Base-by-base conservation (phyloP, 805 yeast genomes). In the Cyberlindnera mississippiensis region DNA sequence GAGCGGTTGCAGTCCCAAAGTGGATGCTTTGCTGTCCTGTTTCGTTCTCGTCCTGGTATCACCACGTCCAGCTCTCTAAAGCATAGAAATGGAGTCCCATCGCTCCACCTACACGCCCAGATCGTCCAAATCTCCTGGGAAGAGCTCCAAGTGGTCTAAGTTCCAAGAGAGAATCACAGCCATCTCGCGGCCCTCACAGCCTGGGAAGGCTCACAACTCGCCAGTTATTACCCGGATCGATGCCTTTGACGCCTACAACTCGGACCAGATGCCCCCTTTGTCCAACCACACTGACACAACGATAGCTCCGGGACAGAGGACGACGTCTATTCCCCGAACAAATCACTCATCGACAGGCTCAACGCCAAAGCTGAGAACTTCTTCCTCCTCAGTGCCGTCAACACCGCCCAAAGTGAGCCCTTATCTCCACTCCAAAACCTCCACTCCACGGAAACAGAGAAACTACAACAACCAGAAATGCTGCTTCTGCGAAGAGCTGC, bases 401-500 rank as follows among this genome's bases (percentile, higher is more conserved):
- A 41, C 47, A 5, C 50, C 50, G 7, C 50, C 50, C 16, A 41
- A 37, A 26, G 56, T 55, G 16, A 46, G 46, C 10, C 55, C 59
- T 10, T 56, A 41, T 29, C 19, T 38, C 3, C 44, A 46, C 19
- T 44, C 56, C 2, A 43, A 38, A 32, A 31, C 45, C 5, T 17
- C 52, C 2, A 46, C 51, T 6, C 42, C 53, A 2, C 38, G 50
- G 17, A 46, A 44, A 13, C 39, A 46, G n/a, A 54, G 45, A 30
- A 46, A 52, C n/a, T 33, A 51, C 18, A 48, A 46, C 13, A 41
- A 50, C 33, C 24, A 36, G 3, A 35, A 41, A 17, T 73, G 78
- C 45, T 69, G 70, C 40, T 64, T 72, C 17, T 73, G 78, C 50
- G 66, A 64, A 2, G 78, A 73, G 40, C 51, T 58, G 2, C 51